Base-by-base conservation (phyloP, 2,329 filamentous ascomycete species). In the Pseudopithomyces maydicus region DNA sequence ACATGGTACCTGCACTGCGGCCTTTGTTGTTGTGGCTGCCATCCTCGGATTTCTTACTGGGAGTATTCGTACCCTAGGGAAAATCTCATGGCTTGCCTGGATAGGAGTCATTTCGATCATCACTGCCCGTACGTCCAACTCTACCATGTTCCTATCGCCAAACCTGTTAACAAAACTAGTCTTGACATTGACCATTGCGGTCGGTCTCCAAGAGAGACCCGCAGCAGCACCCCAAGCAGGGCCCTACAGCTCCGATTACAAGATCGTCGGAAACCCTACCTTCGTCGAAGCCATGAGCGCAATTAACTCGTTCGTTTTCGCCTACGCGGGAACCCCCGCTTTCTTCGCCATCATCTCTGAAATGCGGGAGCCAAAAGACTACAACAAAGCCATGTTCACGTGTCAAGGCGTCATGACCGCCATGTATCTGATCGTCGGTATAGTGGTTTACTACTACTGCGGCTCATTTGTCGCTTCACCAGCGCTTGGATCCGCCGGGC, bases 401-500 rank as follows among this genome's bases (percentile, higher is more conserved):
- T 85, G 88, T 68, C 75, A 80, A 23, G 75, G 79, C 55, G 84
- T 87, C 56, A 86, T 84, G 2, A 72, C 74, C 1, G 71, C 74
- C 15, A 78, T 90, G n/a, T 90, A 90, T 72, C 77, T 88, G n/a
- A 65, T 89, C 20, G 85, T 86, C 1, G 87, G 87, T 5, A 81
- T 85, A 7, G 82, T 90, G 32, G 85, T 89, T 62, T 90, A 90
- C 74, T 78, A 83, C 51, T 90, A 82, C 64, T 84, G 83, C 11
- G 88, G 88, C 1, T 74, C 78, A 0, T 74, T 79, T 19, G 87
- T 90, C 3, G 78, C 80, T 1, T 86, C 84, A 1, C 88, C 88
- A 0, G 88, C 88, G 0, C 79, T 90, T 1, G 84, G 86, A 6
- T 88, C 86, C 0, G 83, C 87, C 3, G 79, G 81, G 5, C 66